Evolutionary conservation across 805 yeast species (phyloP).

Genomic region (Hemisphaericaspora nanyangensis): DNA sequence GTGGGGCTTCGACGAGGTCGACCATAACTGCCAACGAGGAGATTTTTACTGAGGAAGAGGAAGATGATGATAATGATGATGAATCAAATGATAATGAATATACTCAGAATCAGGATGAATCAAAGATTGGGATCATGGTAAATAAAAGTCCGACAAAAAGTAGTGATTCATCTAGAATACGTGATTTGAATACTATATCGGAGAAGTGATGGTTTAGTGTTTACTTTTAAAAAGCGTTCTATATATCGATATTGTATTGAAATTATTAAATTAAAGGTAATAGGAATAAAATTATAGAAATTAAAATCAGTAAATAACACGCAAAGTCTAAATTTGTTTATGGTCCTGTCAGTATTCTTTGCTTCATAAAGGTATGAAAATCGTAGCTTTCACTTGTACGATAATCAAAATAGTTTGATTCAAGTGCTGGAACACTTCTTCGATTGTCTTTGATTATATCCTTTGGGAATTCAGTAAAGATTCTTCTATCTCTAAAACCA

Average conservation of each 20-base stretch:
- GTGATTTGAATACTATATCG: conserved; percentile 21
- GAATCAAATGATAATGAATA: not conserved
- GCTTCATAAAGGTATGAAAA: conserved; percentile 35
- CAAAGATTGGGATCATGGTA: no score
- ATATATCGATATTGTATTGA: no score
- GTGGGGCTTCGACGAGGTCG: conserved; percentile 29
- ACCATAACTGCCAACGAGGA: conserved; percentile 23
- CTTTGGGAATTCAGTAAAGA: not conserved
- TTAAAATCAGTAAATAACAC: no score
- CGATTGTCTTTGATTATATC: not conserved
- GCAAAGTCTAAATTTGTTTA: no score
- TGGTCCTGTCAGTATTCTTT: conserved; percentile 9
- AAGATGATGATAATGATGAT: not conserved
- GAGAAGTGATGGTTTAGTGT: no score
- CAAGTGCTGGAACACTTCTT: conserved; percentile 12
- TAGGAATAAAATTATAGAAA: no score
- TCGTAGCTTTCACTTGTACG: conserved; percentile 28
- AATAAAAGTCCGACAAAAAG: not conserved
- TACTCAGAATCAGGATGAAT: not conserved
- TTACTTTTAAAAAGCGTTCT: no score
- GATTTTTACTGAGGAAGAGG: conserved; percentile 4
- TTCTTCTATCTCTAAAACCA: not conserved
- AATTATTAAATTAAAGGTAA: not conserved
- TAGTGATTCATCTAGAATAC: conserved; percentile 2
- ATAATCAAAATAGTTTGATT: conserved; percentile 34